Base-by-base conservation (phyloP, 2,329 filamentous ascomycete species). In the Hymenoscyphus linearis region DNA sequence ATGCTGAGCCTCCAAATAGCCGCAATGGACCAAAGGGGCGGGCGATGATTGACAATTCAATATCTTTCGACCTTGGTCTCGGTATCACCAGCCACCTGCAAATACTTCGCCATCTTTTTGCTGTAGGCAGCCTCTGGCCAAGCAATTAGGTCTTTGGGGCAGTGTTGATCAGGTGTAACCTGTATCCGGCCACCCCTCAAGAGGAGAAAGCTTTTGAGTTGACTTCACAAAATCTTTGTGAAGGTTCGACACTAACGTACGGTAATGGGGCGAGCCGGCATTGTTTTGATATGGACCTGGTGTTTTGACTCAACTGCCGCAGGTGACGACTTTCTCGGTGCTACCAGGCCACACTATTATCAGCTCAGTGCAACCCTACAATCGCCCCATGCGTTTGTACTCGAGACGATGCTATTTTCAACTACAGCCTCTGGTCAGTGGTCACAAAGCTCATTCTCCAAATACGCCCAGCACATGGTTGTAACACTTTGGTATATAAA, bases 281-380 rank as follows among this genome's bases (percentile, higher is more conserved):
- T 9, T 47, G n/a, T 47, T 47, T 10, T 47, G 37, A 40, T n/a
- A 47, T 18, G n/a, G 40, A 47, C 10, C n/a, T 18, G n/a, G 40
- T 18, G n/a, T 18, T 7, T 47, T 9, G 16, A 25, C 3, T 5
- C 37, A 47, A 47, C 40, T 47, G 40, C 18, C 37, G 37, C 9
- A 2, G 3, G 4, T 44, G 16, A 22, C 9, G n/a, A 44, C n/a
- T 18, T 40, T 16, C n/a, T 22, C 40, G 10, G 40, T 47, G 18
- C 40, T n/a, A 31, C 27, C 27, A 7, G 27, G 27, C 4, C 27
- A 47, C 40, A 47, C n/a, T 47, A n/a, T 18, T 22, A 47, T 31
- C 27, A 31, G 52, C 34, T 56, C n/a, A 26, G 35, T 56, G 54
- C 40, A 56, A 40, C 54, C 14, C 54, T 56, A 37, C 54, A 56